Evolutionary conservation across 345 rosid genomes (phyloP).

Genomic region (Angophora floribunda): DNA sequence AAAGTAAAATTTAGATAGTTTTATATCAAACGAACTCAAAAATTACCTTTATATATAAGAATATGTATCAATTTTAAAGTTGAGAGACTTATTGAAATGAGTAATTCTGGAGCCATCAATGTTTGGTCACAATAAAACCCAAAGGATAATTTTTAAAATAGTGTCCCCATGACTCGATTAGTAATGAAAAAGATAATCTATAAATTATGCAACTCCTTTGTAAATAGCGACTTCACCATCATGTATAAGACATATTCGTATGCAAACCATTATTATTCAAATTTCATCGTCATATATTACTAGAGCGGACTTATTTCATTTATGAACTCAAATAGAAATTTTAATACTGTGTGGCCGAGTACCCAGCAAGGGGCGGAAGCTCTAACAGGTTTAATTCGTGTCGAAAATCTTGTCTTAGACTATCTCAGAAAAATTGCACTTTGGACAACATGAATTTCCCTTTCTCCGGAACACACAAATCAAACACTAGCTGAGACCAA

Average conservation of each 20-base stretch:
- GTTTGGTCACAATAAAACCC: background rate
- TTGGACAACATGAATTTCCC: too few species aligned
- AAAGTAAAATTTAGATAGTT: background rate
- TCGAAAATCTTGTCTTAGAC: background rate
- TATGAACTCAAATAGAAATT: background rate
- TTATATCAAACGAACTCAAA: background rate
- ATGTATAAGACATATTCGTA: too few species aligned
- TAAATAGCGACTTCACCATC: background rate
- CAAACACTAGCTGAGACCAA: background rate
- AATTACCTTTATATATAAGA: background rate
- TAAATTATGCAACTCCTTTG: background rate
- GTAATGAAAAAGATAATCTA: background rate
- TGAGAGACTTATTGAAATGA: background rate
- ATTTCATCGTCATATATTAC: background rate
- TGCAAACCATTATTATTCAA: background rate
- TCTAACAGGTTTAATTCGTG: background rate
- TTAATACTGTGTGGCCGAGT: background rate
- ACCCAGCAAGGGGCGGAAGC: background rate
- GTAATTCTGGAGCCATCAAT: background rate
- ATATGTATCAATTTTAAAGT: background rate
- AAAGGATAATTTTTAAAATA: fast-evolving
- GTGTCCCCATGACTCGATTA: background rate
- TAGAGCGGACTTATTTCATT: background rate
- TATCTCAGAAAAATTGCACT: too few species aligned
- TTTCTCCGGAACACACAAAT: background rate